Percentiles rank a stretch among this genome's conserved stretches.
Evolutionary conservation across 2,329 filamentous ascomycete species (phyloP).

Genomic region (Fonsecaea nubica): DNA sequence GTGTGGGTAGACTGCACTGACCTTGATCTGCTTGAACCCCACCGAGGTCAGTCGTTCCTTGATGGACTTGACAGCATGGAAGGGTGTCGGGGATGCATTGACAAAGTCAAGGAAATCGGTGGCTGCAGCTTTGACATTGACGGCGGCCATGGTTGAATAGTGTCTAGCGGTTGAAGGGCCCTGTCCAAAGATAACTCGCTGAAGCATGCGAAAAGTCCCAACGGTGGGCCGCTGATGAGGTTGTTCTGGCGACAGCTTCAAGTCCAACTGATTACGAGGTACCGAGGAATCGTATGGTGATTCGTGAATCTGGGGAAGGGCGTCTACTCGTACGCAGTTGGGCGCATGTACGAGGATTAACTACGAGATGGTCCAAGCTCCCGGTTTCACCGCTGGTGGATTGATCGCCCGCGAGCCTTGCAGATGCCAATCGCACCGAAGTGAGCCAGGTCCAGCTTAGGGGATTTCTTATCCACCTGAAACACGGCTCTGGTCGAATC

Average conservation of each 20-base stretch:
- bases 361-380: not conserved
- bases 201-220: constrained; percentile 29
- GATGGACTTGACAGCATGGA: constrained; percentile 86
- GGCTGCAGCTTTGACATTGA: constrained; percentile 56
- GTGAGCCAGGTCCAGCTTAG: not conserved
- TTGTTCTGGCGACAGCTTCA: not conserved
- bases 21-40: constrained; percentile 84
- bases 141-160: constrained; percentile 42
- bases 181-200: constrained; percentile 19
- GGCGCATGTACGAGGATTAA: not conserved
- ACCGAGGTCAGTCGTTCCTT: constrained; percentile 77
- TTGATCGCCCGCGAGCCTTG: constrained; percentile 6
- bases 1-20: constrained; percentile 41
- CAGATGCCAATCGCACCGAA: constrained; percentile 9
- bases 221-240: not conserved
- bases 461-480: constrained; percentile 21
- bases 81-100: constrained; percentile 92
- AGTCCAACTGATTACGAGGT: not conserved
- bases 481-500: constrained; percentile 30
- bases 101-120: constrained; percentile 91
- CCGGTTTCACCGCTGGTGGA: constrained; percentile 2
- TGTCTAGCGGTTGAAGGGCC: constrained; percentile 11
- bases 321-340: not conserved
- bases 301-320: constrained; percentile 9
- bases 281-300: too few species aligned